Evolutionary conservation across 345 rosid species (phyloP).

Genomic region (Lepidium aucheri): DNA sequence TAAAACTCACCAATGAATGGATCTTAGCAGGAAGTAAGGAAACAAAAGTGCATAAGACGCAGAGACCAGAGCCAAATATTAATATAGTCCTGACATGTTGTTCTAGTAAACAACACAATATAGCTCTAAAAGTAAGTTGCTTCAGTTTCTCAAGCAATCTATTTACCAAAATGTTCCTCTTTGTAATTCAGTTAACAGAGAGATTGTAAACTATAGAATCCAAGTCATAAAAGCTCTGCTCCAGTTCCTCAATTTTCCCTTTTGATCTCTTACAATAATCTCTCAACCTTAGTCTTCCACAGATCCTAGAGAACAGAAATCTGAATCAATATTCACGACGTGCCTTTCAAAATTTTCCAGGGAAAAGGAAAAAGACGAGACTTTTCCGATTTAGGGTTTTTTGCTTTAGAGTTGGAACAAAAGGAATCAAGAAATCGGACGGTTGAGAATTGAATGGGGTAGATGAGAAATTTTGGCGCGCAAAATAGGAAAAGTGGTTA

Average conservation of each 20-base stretch:
- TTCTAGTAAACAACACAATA: background rate
- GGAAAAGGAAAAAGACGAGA: background rate
- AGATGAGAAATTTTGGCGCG: background rate
- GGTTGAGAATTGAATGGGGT: background rate
- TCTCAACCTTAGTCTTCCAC: too few relatives aligned
- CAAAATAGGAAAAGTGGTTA: background rate
- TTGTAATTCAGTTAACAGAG: background rate
- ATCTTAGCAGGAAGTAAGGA: background rate
- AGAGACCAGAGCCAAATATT: background rate
- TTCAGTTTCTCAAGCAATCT: background rate
- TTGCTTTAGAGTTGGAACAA: background rate
- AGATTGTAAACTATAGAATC: too few relatives aligned
- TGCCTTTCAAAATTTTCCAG: background rate
- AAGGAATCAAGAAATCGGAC: background rate
- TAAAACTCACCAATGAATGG: background rate
- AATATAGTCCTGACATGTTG: background rate
- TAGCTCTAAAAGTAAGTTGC: background rate
- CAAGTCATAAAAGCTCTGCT: slow-evolving; percentile 15
- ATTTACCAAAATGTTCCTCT: background rate
- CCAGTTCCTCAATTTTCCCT: slow-evolving; percentile 33
- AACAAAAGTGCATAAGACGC: background rate
- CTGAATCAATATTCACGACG: too few relatives aligned
- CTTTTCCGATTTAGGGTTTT: background rate
- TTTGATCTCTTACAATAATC: too few relatives aligned
- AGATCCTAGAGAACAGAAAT: too few relatives aligned